Evolutionary conservation across 2,329 filamentous ascomycete species (phyloP), one percentile per base, ranked within the genome.

Genomic region (Arthroderma sp.): DNA sequence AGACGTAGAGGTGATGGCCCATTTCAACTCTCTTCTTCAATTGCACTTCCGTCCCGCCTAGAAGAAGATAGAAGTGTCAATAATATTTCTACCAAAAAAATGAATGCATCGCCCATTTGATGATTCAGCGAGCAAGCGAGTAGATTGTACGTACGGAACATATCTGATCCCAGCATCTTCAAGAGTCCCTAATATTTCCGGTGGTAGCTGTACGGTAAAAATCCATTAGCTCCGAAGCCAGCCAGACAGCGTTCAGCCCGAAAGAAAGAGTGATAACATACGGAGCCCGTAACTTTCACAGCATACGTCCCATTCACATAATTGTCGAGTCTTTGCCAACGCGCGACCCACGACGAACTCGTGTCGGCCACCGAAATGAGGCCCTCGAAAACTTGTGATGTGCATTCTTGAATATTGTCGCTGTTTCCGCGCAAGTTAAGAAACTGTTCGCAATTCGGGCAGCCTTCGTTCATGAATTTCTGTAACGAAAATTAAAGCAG

Each of bases 361-460:
- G 88, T 88, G 61, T 95, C 82, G 40, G 82, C 78, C 33, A 96
- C 74, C 36, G 85, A 79, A 61, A 96, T 86, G 52, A 95, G 68
- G 40, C 91, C 91, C 64, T 98, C 91, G 62, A 91, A 98, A 53
- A 96, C 88, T 59, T 89, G 85, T 9, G 86, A 94, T 15, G 91
- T 98, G 75, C 88, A 95, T 68, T 87, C 86, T 60, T 86, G 80
- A 58, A 96, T 84, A 51, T 80, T 76, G 49, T 98, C 91, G 55
- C 75, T 70, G 53, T 82, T 83, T 61, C 82, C 80, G 52, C 78
- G 75, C 49, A 96, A 82, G 63, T 86, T 81, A 48, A 98, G 82
- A 64, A 94, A 85, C 41, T 84, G 79, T 61, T 95, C 89, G 74
- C 91, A 98, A 72, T 98, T 98, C 50, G 91, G 91, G 62, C 91